phyloP scores from a whole-genome alignment of 1,284 basidiomycete genomes.

The Calocybe gambosa region DNA sequence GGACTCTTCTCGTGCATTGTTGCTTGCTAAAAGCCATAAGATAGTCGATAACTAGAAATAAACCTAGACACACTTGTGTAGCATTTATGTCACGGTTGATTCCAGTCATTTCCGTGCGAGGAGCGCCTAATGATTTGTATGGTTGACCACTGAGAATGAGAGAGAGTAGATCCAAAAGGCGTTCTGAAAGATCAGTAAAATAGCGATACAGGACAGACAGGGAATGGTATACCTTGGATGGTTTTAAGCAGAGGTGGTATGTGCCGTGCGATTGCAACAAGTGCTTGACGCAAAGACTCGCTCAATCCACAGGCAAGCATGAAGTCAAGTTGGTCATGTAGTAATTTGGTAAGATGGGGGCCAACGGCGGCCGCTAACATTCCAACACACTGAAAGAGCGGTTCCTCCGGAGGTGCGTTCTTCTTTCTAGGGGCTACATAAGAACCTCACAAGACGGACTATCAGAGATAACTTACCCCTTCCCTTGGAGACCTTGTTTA shows the following conservation, averaged over 20 bases:
- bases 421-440: conserved; percentile 61
- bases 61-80: conserved; percentile 39
- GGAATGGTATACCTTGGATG: conserved; percentile 72
- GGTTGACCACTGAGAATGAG: conserved; percentile 75
- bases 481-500: conserved; percentile 80
- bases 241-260: conserved; percentile 90
- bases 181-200: conserved; percentile 44
- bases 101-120: conserved; percentile 48
- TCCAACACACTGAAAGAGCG: conserved; percentile 96
- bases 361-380: conserved; percentile 96
- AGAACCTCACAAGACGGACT: not conserved
- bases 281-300: conserved; percentile 81
- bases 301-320: conserved; percentile 97
- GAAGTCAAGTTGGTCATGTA: conserved; percentile 94
- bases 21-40: conserved; percentile 23
- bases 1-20: conserved; percentile 52
- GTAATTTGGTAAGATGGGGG: conserved; percentile 89
- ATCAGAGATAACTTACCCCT: conserved; percentile 55
- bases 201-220: not conserved
- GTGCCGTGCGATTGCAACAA: conserved; percentile 81
- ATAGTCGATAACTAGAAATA: not conserved
- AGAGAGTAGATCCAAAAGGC: conserved; percentile 81
- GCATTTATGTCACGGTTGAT: conserved; percentile 54
- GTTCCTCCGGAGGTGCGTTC: conserved; percentile 89
- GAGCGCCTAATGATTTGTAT: conserved; percentile 84